phyloP scores from a whole-genome alignment of 2,329 filamentous ascomycete species.

The Alternaria incomplexa region DNA sequence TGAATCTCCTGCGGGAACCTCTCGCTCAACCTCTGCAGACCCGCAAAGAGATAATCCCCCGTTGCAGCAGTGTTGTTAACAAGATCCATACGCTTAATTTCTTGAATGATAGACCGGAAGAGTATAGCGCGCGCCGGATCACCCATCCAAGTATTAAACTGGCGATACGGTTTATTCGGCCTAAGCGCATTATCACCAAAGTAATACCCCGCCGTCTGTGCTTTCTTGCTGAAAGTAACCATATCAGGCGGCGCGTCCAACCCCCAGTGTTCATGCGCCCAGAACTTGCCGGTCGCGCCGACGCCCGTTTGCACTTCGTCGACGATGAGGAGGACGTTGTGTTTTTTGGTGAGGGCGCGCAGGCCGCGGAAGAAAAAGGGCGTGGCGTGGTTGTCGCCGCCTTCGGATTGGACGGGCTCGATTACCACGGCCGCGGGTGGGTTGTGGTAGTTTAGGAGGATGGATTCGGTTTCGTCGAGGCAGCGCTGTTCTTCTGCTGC shows the following conservation, averaged over 20 bases:
- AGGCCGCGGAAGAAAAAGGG: slow-evolving; percentile 86
- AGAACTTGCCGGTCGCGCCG: slow-evolving; percentile 91
- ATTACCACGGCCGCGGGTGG: slow-evolving; percentile 83
- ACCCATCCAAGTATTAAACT: slow-evolving; percentile 99
- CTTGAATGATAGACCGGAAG: slow-evolving; percentile 84
- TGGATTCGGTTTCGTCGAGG: slow-evolving; percentile 80
- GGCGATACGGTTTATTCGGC: slow-evolving; percentile 91
- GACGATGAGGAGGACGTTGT: slow-evolving; percentile 84
- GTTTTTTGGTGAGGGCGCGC: slow-evolving; percentile 76
- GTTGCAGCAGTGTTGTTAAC: slow-evolving; percentile 78
- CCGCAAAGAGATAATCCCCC: slow-evolving; percentile 77
- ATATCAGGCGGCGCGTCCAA: slow-evolving; percentile 82
- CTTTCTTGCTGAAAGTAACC: slow-evolving; percentile 95
- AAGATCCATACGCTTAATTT: slow-evolving; percentile 78
- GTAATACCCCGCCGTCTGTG: slow-evolving; percentile 92
- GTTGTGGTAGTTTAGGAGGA: slow-evolving; percentile 79
- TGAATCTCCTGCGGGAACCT: slow-evolving; percentile 78
- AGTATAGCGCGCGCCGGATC: slow-evolving; percentile 84
- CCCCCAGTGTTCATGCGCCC: slow-evolving; percentile 96
- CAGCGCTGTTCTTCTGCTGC: slow-evolving; percentile 79
- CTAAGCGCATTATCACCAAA: slow-evolving; percentile 79
- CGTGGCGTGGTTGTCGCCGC: slow-evolving; percentile 92
- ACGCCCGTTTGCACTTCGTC: slow-evolving; percentile 95
- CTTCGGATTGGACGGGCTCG: slow-evolving; percentile 92
- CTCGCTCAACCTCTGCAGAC: slow-evolving; percentile 69